Base-by-base conservation (phyloP, 2,329 filamentous ascomycete genomes). In the Colletotrichum plurivorum region DNA sequence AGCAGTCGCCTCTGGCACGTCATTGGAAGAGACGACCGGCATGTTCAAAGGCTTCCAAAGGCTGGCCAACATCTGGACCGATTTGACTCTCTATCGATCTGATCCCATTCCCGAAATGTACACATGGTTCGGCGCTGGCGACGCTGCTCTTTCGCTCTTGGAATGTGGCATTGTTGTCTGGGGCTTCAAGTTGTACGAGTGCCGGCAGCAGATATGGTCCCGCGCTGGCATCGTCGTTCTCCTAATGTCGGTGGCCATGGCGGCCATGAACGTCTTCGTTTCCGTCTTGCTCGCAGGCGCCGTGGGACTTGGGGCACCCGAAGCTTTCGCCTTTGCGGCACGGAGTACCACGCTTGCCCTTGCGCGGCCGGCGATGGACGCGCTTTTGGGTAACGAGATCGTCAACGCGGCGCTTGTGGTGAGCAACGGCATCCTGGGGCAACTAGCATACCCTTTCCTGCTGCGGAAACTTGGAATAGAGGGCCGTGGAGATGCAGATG, bases 151-250 rank as follows among this genome's bases (percentile, higher is more conserved):
- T 1, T 83, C 84, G 0, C 74, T 87, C 3, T 83, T 88, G 3
- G 84, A 87, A 72, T 81, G 83, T 4, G 85, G 85, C 12, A 85
- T 88, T 25, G 79, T 87, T 3, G 78, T 82, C 4, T 88, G 85
- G 85, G 85, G 85, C 0, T 82, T 88, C 71, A 88, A 87, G 75
- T 78, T 88, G 4, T 86, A 83, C 71, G 84, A 86, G 70, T 86
- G 84, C 74, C 83, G 84, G 4, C 70, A 72, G 2, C 83, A 84
- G 57, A 78, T 88, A 1, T 78, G 84, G 53, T 85, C 83, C 22
- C 71, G 78, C 1, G 80, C 80, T 0, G 85, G 85, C 0, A 45
- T 83, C 5, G 75, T 81, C 2, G 80, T 82, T 0, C 71, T 83
- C 5, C 7, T 80, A 4, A 75, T 84, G 3, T 81, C 82, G 10